Conservation (phyloP, 192 early-diverging fungal genomes). For the Coemansia sp. region DNA sequence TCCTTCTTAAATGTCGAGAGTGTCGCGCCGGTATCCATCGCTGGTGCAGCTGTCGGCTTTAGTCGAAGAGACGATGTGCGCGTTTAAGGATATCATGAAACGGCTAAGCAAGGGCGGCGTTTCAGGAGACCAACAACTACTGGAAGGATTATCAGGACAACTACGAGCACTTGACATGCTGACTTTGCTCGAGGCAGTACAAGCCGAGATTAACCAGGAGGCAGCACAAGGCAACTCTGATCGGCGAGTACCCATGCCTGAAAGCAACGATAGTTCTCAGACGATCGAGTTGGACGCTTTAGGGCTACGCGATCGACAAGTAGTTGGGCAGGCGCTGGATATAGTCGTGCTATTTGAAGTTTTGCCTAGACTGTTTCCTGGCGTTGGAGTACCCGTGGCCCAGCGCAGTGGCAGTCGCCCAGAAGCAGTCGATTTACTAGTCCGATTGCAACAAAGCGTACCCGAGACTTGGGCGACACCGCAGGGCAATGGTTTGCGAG, state of each 20-base stretch:
- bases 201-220: conserved; percentile 19
- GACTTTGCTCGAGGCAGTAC: conserved; percentile 13
- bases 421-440: conserved; percentile 25
- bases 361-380: conserved; percentile 64
- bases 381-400: conserved; percentile 64
- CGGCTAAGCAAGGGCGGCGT: conserved; percentile 47
- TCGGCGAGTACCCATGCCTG: not conserved
- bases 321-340: conserved; percentile 41
- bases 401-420: conserved; percentile 58
- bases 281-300: conserved; percentile 16
- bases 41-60: conserved; percentile 16
- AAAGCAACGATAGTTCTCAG: not conserved
- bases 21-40: conserved; percentile 31
- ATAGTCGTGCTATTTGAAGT: conserved; percentile 50
- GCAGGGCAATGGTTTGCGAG: not conserved
- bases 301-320: conserved; percentile 42
- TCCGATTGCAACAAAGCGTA: conserved; percentile 14
- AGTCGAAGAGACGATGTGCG: conserved; percentile 7
- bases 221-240: not conserved
- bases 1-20: conserved; percentile 6
- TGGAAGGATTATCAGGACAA: conserved; percentile 6
- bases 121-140: conserved; percentile 18
- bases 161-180: conserved; percentile 24
- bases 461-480: not conserved
- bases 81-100: conserved; percentile 22